Conservation (phyloP, 257 asterid species). For the Osmanthus fragrans region DNA sequence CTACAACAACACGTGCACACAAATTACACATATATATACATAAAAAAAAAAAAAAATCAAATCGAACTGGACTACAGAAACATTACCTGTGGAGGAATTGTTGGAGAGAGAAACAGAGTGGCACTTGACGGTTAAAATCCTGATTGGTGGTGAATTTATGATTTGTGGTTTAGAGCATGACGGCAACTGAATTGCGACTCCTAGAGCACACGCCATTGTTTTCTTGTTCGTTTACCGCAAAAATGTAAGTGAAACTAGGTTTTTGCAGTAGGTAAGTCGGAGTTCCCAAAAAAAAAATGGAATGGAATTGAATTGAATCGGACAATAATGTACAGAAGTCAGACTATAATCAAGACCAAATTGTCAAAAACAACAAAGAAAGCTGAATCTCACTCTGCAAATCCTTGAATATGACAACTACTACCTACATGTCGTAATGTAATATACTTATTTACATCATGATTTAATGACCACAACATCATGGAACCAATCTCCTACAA, state of each 20-base stretch:
- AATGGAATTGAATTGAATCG: too few species aligned
- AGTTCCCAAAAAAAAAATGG: too few species aligned
- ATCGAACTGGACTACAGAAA: neutral
- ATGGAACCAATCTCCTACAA: too few species aligned
- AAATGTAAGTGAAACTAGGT: neutral
- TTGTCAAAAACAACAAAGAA: too few species aligned
- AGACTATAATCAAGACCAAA: too few species aligned
- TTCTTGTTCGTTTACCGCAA: neutral
- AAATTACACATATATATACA: neutral
- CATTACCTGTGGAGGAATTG: slow-evolving; percentile 25
- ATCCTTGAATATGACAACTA: too few species aligned
- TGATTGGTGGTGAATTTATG: slow-evolving; percentile 14
- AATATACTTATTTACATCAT: too few species aligned
- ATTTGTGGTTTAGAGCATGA: slow-evolving; percentile 13
- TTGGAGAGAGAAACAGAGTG: slow-evolving; percentile 32
- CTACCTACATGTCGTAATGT: too few species aligned
- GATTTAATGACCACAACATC: too few species aligned
- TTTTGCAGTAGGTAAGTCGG: too few species aligned
- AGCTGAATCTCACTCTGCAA: too few species aligned
- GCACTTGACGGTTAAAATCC: slow-evolving; percentile 32
- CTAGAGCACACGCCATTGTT: slow-evolving; percentile 29
- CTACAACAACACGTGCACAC: neutral
- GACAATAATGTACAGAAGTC: too few species aligned
- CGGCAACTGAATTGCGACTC: slow-evolving; percentile 29
- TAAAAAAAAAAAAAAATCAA: neutral